Base-by-base conservation (phyloP, 306 rosid genomes). In the Fragaria iinumae region DNA sequence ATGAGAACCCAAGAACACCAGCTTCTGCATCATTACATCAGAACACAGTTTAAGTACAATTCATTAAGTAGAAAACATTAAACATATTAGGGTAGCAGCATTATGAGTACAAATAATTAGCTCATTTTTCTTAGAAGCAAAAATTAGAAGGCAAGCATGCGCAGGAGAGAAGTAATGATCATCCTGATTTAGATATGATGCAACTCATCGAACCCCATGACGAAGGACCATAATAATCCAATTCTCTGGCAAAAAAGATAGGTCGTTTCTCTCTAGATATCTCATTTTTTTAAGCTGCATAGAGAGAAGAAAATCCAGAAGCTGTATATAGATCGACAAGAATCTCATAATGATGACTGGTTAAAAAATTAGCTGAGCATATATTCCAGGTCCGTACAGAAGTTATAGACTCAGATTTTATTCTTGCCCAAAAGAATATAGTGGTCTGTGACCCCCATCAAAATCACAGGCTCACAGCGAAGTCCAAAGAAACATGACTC, bases 71-170 rank as follows among this genome's bases (percentile, higher is more conserved):
- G 48, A 71, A 34, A 49, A 53, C 53, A 77, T 65, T 77, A 74
- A 74, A 80, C 66, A 64, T 74, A 55, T 4, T 44, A 66, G 16
- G 20, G 49, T 13, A 36, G 70, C 70, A 66, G 70, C 48, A 66
- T 36, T 32, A 66, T 17, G 27, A 66, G 13, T 65, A 36, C 21
- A 56, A 8, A 67, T 21, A 13, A 43, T 9, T 43, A 5, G 50
- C n/a, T 64, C 69, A 67, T 43, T 50, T 62, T 38, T 43, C 69
- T 8, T 73, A 55, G 52, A 52, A 69, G 69, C 21, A 48, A 68
- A 80, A 8, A 8, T 20, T 38, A 79, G 49, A 38, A 74, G 18
- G 16, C 77, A 82, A 86, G 89, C 95, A 88, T 90, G 95, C 90
- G 84, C 72, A 80, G 72, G 83, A 76, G 73, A 72, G 69, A 72